Evolutionary conservation across 2,329 filamentous ascomycete genomes (phyloP), one percentile per base, ranked within the genome.

Genomic region (Aspergillus sp.): DNA sequence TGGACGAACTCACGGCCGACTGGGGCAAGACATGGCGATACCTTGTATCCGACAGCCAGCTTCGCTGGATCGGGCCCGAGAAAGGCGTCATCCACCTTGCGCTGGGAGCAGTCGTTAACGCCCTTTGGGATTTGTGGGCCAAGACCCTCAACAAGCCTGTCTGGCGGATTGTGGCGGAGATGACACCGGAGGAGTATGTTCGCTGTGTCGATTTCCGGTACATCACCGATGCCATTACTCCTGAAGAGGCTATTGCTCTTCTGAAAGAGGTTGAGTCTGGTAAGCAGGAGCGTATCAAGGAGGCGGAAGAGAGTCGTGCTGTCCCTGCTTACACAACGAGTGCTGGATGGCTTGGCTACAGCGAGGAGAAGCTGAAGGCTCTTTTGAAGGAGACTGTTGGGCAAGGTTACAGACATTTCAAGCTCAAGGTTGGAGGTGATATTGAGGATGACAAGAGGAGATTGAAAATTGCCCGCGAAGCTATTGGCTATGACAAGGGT

Each of bases 31-130:
- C 90, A 38, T 95, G 90, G 90, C 82, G 90, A 27, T 82, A 94
- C 67, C 82, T 95, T n/a, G 89, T 95, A 57, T 86, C 85, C 50
- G 90, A 95, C 76, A 87, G 82, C 55, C 90, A 95, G 68, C 77
- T 95, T 42, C 86, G 90, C 45, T 95, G 90, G 90, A 93, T 95
- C 61, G 90, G 90, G 0, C 90, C 90, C 0, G 90, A 95, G 61
- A 95, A 95, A 70, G 90, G 90, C 47, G 90, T 95, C 36, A 94
- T 94, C 56, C 90, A 95, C 68, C 85, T 96, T 6, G 90, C 90
- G 1, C 82, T 95, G 8, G 89, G 88, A 28, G 87, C 89, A 35
- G 85, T 95, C 11, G 87, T 94, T 57, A 95, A 95, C 65, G 90
- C 89, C 11, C 76, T 95, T 58, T 95, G 90, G 90, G 90, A 95